A percentile compares a stretch with the other conserved stretches of the same genome.
Evolutionary conservation across 495 filamentous ascomycete species (phyloP).

Genomic region (Xylaria castorea): DNA sequence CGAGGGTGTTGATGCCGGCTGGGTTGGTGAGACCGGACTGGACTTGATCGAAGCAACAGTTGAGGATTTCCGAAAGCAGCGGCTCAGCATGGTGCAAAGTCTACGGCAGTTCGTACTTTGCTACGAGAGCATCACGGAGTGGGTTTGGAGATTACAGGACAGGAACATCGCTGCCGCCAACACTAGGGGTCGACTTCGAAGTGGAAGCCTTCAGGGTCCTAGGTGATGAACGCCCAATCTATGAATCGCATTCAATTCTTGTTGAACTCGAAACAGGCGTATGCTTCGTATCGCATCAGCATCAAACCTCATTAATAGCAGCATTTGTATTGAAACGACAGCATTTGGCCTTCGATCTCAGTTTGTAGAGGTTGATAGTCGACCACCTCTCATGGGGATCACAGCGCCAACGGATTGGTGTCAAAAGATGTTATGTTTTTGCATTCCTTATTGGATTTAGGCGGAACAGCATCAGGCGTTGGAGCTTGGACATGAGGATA

Average conservation of each 20-base stretch:
- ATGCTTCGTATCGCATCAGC: constrained; percentile 1
- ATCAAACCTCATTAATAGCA: constrained; percentile 19
- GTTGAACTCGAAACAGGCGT: background rate
- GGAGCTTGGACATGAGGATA: background rate
- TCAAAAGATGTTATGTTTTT: constrained; percentile 10
- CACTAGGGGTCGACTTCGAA: constrained; percentile 38
- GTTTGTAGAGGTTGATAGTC: background rate
- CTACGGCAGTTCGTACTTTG: constrained; percentile 94
- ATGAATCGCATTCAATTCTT: background rate
- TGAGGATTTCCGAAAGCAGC: constrained; percentile 84
- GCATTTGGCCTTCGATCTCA: constrained; percentile 21
- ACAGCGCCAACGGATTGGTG: constrained; percentile 19
- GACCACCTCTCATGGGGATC: background rate
- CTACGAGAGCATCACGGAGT: constrained; percentile 94
- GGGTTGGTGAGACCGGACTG: constrained; percentile 60
- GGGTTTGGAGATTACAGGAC: constrained; percentile 63
- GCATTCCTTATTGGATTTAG: constrained; percentile 18
- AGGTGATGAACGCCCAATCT: constrained; percentile 17
- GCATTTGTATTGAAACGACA: constrained; percentile 36
- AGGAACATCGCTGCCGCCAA: constrained; percentile 49
- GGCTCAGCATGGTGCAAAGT: constrained; percentile 96
- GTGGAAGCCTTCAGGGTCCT: constrained; percentile 38
- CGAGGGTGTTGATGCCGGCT: constrained; percentile 46
- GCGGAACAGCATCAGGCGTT: constrained; percentile 25
- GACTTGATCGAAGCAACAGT: constrained; percentile 88